These are phyloP conservation scores for Acacia crassicarpa DNA, from an alignment of 306 rosid species.

Conservation along the genomic window DNA sequence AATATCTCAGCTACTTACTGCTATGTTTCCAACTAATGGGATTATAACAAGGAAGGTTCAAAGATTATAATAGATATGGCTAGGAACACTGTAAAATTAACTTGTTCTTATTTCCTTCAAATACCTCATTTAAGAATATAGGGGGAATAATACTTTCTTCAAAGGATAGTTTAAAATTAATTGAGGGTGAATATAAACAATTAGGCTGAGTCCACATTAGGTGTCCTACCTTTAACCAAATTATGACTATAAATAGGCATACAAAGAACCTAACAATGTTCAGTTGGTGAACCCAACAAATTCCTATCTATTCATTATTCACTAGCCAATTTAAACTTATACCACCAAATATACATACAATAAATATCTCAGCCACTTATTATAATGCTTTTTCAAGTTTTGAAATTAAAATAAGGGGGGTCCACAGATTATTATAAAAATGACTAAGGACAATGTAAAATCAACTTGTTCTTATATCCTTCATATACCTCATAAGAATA, in stretches of 20 bases:
- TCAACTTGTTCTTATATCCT: constrained; percentile 17
- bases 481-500: not conserved
- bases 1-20: not conserved
- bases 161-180: not conserved
- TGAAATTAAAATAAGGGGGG: not conserved
- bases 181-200: not conserved
- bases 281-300: not conserved
- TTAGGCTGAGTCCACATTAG: not conserved
- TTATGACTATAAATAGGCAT: not conserved
- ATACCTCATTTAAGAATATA: not conserved
- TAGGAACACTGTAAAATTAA: not conserved
- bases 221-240: not conserved
- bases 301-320: not conserved
- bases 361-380: not conserved
- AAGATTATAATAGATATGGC: not conserved
- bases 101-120: constrained; percentile 17
- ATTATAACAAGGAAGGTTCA: not conserved
- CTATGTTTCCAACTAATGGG: not conserved
- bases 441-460: not conserved
- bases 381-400: not conserved
- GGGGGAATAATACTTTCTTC: not conserved
- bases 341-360: not conserved
- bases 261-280: not conserved
- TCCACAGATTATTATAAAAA: not conserved
- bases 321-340: not conserved